phyloP scores from a whole-genome alignment of 2,329 filamentous ascomycete species.

The Scytalidium sp. region DNA sequence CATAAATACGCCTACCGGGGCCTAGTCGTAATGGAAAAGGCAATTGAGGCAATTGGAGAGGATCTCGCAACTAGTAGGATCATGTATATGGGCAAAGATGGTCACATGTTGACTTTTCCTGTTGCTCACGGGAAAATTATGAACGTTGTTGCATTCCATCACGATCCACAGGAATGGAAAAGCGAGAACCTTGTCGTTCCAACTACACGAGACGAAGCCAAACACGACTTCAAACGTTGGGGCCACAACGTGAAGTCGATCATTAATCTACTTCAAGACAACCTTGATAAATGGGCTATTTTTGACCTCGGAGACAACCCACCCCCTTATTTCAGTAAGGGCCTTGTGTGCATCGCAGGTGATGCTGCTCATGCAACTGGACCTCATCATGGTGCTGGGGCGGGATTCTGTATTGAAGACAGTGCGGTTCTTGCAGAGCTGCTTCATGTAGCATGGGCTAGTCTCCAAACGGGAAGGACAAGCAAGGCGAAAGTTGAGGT shows the following conservation, averaged over 20 bases:
- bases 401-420: conserved; percentile 54
- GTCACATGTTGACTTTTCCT: conserved; percentile 57
- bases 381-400: conserved; percentile 54
- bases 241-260: conserved; percentile 19
- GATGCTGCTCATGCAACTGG: conserved; percentile 55
- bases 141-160: conserved; percentile 49
- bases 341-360: conserved; percentile 44
- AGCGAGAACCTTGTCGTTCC: conserved; percentile 32
- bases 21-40: conserved; percentile 54
- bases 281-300: conserved; percentile 46
- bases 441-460: conserved; percentile 33
- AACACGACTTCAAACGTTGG: conserved; percentile 36
- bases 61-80: conserved; percentile 43
- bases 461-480: conserved; percentile 11
- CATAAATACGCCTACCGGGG: conserved; percentile 58
- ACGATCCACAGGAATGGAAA: conserved; percentile 32
- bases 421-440: conserved; percentile 39
- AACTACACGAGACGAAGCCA: conserved; percentile 37
- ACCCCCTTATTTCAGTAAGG: conserved; percentile 39
- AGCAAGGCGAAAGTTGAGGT: conserved; percentile 12
- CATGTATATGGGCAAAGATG: conserved; percentile 53
- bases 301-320: conserved; percentile 54
- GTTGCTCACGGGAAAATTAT: conserved; percentile 49
- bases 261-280: conserved; percentile 27
- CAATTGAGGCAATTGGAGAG: conserved; percentile 42